A percentile compares a stretch with the other conserved stretches of the same genome.
phyloP scores from a whole-genome alignment of 1,284 basidiomycete genomes.

The Ganoderma lucidum region DNA sequence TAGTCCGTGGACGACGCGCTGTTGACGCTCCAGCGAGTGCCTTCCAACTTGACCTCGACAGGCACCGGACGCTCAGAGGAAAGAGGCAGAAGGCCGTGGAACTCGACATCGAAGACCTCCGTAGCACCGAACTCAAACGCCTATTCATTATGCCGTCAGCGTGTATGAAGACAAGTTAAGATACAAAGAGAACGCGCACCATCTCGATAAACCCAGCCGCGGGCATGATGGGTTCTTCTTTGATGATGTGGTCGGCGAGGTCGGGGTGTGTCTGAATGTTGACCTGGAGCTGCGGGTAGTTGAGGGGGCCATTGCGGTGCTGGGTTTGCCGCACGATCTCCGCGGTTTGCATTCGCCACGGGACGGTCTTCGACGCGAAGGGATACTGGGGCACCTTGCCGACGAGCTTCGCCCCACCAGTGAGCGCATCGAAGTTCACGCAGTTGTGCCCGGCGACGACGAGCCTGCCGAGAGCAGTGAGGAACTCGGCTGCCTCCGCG shows the following conservation, averaged over 20 bases:
- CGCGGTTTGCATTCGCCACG: constrained; percentile 17
- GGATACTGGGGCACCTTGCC: constrained; percentile 21
- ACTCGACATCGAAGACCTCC: constrained; percentile 36
- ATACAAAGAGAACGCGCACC: constrained; percentile 35
- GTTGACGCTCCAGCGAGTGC: constrained; percentile 41
- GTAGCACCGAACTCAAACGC: constrained; percentile 38
- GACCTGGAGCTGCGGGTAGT: constrained; percentile 41
- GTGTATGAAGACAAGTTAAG: neutral
- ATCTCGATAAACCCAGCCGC: constrained; percentile 53
- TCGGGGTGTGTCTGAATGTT: constrained; percentile 45
- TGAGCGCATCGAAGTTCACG: constrained; percentile 27
- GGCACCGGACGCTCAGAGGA: constrained; percentile 40
- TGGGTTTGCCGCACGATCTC: constrained; percentile 23
- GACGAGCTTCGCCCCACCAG: constrained; percentile 10
- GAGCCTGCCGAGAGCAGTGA: constrained; percentile 23
- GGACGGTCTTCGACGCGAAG: constrained; percentile 25
- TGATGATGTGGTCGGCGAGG: constrained; percentile 49
- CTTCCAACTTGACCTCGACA: constrained; percentile 40
- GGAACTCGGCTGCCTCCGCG: constrained; percentile 16
- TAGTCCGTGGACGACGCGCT: constrained; percentile 17
- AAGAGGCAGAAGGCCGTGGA: constrained; percentile 37
- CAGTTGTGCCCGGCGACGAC: constrained; percentile 21
- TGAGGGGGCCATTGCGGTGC: constrained; percentile 43
- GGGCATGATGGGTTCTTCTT: constrained; percentile 50
- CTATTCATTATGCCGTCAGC: neutral